Conservation (phyloP, 2,329 filamentous ascomycete species). For the Diaporthe australafricana region DNA sequence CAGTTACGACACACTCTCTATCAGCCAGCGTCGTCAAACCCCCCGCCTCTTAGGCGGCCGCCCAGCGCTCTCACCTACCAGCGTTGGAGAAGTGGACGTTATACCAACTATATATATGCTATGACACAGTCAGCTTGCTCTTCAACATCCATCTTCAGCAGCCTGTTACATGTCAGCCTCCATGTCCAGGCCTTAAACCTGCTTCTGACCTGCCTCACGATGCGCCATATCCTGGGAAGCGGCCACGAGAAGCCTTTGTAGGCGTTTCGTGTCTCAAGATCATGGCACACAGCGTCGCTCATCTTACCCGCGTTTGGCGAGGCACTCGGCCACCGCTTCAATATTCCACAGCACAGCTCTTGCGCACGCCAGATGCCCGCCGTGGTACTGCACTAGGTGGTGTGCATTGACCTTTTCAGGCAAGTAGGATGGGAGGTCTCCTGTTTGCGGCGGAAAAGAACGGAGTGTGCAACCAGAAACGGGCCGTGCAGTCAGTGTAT, state of each 20-base stretch:
- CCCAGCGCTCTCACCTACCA: neutral
- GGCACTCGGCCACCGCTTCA: too few relatives aligned
- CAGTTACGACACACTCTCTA: neutral
- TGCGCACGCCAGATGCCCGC: too few relatives aligned
- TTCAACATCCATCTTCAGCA: neutral
- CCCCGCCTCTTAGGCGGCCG: constrained; percentile 1
- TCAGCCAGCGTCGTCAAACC: neutral
- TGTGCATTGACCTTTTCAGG: too few relatives aligned
- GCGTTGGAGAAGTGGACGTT: neutral
- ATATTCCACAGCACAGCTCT: too few relatives aligned
- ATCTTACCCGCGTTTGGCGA: too few relatives aligned
- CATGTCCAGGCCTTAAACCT: neutral
- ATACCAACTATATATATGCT: neutral
- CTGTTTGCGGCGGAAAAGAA: too few relatives aligned
- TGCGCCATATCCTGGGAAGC: neutral
- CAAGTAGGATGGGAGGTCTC: too few relatives aligned
- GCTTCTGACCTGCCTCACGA: neutral
- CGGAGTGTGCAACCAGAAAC: too few relatives aligned
- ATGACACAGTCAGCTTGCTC: neutral
- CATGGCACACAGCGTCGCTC: neutral
- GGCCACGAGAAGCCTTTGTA: neutral
- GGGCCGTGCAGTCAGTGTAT: too few relatives aligned
- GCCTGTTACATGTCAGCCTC: neutral
- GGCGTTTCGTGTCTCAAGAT: neutral
- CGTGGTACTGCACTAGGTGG: too few relatives aligned